Percentiles rank a stretch among this genome's conserved stretches.
Conservation (phyloP, 1,284 basidiomycete genomes). For the Exsudoporus floridanus region DNA sequence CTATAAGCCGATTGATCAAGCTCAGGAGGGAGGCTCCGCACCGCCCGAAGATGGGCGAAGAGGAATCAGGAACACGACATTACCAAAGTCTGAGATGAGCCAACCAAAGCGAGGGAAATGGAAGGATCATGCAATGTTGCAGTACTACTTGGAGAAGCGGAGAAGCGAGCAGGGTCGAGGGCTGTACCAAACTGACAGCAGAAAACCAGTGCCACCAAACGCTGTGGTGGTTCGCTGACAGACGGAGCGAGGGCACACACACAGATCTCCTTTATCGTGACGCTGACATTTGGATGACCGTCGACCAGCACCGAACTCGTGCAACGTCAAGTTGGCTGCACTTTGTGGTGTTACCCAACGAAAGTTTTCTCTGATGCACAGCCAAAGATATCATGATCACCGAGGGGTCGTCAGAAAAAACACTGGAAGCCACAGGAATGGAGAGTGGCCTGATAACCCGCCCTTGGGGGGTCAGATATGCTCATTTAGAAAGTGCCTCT, state of each 20-base stretch:
- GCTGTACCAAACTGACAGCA: neutral
- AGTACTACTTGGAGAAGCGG: neutral
- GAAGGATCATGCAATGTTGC: constrained; percentile 1
- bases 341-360: neutral
- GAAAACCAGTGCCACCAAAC: neutral
- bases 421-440: neutral
- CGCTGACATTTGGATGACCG: neutral
- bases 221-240: neutral
- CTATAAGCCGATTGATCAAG: neutral
- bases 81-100: neutral
- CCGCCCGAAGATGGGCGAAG: neutral
- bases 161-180: constrained; percentile 8
- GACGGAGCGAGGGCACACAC: too few relatives aligned
- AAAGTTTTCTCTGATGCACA: constrained; percentile 7
- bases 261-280: neutral
- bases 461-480: constrained; percentile 2
- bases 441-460: constrained; percentile 4
- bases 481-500: neutral
- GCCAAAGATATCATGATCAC: constrained; percentile 5
- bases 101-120: constrained; percentile 2
- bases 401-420: neutral
- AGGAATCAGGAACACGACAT: constrained; percentile 2
- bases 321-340: too few relatives aligned
- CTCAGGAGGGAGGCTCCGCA: neutral
- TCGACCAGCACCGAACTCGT: too few relatives aligned